These are phyloP conservation scores for Eucalyptus fibrosa DNA, from an alignment of 345 rosid genomes.

Conservation along the genomic window DNA sequence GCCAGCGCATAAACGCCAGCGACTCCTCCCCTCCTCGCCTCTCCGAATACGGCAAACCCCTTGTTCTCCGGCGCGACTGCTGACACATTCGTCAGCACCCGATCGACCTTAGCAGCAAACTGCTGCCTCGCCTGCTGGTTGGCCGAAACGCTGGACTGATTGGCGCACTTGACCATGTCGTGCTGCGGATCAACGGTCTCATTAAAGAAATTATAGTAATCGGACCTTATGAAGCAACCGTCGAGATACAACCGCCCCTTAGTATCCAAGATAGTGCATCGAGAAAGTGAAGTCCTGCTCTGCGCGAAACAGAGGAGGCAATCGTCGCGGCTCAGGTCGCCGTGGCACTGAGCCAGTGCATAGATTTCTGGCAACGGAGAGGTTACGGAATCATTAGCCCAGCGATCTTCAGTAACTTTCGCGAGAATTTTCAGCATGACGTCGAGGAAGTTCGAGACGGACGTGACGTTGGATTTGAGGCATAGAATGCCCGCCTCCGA, in stretches of 20 bases:
- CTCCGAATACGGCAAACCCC: background rate
- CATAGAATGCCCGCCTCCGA: no score
- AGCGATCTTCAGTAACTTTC: no score
- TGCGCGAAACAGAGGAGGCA: no score
- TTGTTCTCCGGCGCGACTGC: background rate
- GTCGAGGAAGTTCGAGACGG: no score
- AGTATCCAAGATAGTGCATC: no score
- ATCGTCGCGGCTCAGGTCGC: no score
- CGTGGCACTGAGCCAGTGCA: no score
- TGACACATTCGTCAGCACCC: background rate
- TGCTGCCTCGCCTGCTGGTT: background rate
- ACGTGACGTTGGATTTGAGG: no score
- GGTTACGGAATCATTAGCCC: no score
- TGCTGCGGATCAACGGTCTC: slow-evolving; percentile 17
- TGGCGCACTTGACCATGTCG: slow-evolving; percentile 18
- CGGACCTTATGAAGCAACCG: slow-evolving; percentile 58
- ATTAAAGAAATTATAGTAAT: slow-evolving; percentile 28
- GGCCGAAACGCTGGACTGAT: background rate
- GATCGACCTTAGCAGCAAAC: background rate
- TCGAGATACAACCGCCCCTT: slow-evolving; percentile 17
- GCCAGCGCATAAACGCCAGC: slow-evolving; percentile 12
- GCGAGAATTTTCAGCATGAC: no score
- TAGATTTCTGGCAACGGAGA: no score
- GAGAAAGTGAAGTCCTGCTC: no score
- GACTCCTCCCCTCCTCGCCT: background rate